These are phyloP conservation scores for Chrysoporthe cubensis DNA, from an alignment of 2,329 filamentous ascomycete species.

Conservation along the genomic window DNA sequence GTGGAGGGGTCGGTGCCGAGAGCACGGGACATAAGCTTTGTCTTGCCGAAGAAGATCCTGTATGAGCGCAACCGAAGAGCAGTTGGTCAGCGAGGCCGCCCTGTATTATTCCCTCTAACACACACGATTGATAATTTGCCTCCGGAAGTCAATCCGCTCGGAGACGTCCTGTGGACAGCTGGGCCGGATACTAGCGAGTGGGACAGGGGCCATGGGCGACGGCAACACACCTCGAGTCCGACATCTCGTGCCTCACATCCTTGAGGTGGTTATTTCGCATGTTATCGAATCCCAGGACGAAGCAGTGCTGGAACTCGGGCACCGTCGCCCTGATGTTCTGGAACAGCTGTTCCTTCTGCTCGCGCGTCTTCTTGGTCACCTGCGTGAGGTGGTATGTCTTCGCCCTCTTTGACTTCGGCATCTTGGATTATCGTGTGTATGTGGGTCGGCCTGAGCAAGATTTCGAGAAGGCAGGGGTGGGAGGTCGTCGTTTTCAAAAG, in stretches of 20 bases:
- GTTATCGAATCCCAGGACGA: slow-evolving; percentile 93
- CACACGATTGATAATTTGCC: too few relatives aligned
- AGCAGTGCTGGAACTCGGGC: slow-evolving; percentile 85
- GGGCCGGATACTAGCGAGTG: neutral
- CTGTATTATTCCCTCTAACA: neutral
- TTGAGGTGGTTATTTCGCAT: slow-evolving; percentile 98
- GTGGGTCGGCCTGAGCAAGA: neutral
- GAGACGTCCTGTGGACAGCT: slow-evolving; percentile 13
- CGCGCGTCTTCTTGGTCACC: slow-evolving; percentile 89
- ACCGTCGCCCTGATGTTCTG: slow-evolving; percentile 84
- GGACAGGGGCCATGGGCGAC: neutral
- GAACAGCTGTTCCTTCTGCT: slow-evolving; percentile 89
- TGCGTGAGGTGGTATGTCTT: slow-evolving; percentile 89
- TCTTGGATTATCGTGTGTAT: slow-evolving; percentile 47
- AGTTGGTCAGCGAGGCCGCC: slow-evolving; percentile 6
- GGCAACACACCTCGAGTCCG: slow-evolving; percentile 73
- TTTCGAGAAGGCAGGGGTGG: too few relatives aligned
- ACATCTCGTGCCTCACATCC: slow-evolving; percentile 81
- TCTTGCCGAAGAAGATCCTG: slow-evolving; percentile 98
- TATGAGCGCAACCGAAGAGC: slow-evolving; percentile 2
- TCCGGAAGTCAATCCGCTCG: neutral
- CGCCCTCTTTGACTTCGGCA: slow-evolving; percentile 96
- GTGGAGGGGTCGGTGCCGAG: slow-evolving; percentile 79
- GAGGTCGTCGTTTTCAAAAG: neutral
- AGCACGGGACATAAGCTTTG: slow-evolving; percentile 97